Conservation (phyloP, 805 yeast species). For the Wickerhamomyces mucosus region DNA sequence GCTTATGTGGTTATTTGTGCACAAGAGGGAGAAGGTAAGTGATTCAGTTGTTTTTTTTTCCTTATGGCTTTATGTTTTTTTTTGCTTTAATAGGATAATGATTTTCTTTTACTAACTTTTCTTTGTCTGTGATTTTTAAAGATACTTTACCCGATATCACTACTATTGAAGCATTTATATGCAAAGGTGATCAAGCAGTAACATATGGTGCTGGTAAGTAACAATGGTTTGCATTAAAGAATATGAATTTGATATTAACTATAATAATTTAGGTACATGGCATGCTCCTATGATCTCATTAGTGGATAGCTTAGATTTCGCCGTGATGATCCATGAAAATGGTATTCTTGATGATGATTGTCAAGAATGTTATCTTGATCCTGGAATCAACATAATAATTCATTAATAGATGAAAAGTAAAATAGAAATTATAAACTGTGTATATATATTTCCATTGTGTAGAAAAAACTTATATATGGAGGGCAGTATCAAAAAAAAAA, state of each 20-base stretch:
- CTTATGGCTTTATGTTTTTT: no score
- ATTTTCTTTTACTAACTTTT: no score
- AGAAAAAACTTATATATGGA: no score
- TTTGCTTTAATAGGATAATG: no score
- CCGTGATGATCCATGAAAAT: constrained; percentile 81
- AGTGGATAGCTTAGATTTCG: constrained; percentile 64
- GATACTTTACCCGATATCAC: constrained; percentile 52
- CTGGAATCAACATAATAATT: constrained; percentile 35
- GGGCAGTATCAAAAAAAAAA: no score
- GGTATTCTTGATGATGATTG: constrained; percentile 74
- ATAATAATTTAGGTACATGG: constrained; percentile 51
- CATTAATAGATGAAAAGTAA: no score
- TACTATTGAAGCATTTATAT: constrained; percentile 56
- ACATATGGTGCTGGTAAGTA: constrained; percentile 59
- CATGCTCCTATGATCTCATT: constrained; percentile 95
- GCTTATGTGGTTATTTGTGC: constrained; percentile 84
- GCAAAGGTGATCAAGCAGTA: constrained; percentile 79
- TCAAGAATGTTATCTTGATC: constrained; percentile 65
- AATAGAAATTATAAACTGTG: no score
- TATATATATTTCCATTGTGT: no score
- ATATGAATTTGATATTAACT: not conserved
- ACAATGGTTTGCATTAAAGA: not conserved
- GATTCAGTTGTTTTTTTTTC: no score
- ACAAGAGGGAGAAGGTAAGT: constrained; percentile 28
- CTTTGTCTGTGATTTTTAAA: constrained; percentile 25